phyloP scores from a whole-genome alignment of 1,139 yeast genomes.

The Entelexis paramagnoliae region DNA sequence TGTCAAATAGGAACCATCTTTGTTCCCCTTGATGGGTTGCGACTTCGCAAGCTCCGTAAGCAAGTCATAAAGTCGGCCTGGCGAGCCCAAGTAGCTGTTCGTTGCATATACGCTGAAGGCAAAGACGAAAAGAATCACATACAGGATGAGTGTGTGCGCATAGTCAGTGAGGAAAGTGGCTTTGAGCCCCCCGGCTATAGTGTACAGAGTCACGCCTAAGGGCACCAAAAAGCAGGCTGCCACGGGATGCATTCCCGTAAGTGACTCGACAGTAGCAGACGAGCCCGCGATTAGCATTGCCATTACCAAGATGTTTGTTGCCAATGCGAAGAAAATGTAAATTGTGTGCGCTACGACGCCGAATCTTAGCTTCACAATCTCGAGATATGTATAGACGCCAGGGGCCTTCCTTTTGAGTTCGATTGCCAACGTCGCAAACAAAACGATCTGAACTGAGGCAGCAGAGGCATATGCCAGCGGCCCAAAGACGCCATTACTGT shows the following conservation, averaged over 20 bases:
- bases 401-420: conserved; percentile 66
- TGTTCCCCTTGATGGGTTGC: conserved; percentile 62
- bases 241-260: conserved; percentile 73
- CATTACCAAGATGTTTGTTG: conserved; percentile 75
- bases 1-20: conserved; percentile 66
- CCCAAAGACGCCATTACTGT: conserved; percentile 66
- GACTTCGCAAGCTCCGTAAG: conserved; percentile 47
- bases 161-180: conserved; percentile 87
- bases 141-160: conserved; percentile 51
- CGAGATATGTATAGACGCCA: conserved; percentile 66
- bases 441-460: conserved; percentile 58
- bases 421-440: conserved; percentile 64
- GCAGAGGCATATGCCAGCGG: conserved; percentile 69
- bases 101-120: conserved; percentile 41
- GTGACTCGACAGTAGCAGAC: conserved; percentile 61
- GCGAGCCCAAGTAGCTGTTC: conserved; percentile 56
- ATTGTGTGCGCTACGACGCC: conserved; percentile 61
- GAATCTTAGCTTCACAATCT: conserved; percentile 56
- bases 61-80: conserved; percentile 65
- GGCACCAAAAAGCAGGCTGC: conserved; percentile 79
- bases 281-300: conserved; percentile 85
- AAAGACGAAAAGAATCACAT: conserved; percentile 34
- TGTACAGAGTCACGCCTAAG: conserved; percentile 70
- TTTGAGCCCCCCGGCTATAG: conserved; percentile 79
- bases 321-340: conserved; percentile 66